Percentiles rank a stretch among this genome's conserved stretches.
Evolutionary conservation across 2,329 filamentous ascomycete genomes (phyloP).

Genomic region (Knufia petricola): DNA sequence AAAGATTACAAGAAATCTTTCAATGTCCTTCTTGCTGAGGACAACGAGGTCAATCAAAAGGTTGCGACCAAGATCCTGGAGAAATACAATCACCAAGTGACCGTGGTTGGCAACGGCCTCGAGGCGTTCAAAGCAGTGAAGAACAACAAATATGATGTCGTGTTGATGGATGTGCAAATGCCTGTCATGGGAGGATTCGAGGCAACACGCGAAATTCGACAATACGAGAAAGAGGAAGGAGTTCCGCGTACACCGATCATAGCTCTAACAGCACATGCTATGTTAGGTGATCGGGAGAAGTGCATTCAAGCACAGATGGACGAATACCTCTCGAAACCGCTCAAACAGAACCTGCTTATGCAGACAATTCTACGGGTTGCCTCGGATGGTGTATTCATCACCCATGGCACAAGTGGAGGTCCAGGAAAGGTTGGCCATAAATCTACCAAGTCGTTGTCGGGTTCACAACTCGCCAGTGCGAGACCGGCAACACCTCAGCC

Average conservation of each 20-base stretch:
- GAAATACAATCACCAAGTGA: slow-evolving; percentile 66
- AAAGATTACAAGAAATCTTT: slow-evolving; percentile 93
- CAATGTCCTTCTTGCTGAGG: slow-evolving; percentile 88
- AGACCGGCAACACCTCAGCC: background rate
- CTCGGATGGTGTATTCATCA: slow-evolving; percentile 61
- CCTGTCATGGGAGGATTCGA: slow-evolving; percentile 99
- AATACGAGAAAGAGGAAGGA: slow-evolving; percentile 77
- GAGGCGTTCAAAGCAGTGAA: slow-evolving; percentile 92
- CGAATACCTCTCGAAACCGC: slow-evolving; percentile 91
- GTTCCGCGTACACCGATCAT: slow-evolving; percentile 87
- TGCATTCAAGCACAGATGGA: slow-evolving; percentile 99
- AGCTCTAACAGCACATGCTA: slow-evolving; percentile 91
- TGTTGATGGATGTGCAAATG: slow-evolving; percentile 99
- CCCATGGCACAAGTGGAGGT: slow-evolving; percentile 31
- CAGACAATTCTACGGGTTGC: slow-evolving; percentile 96
- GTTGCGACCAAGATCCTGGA: slow-evolving; percentile 93
- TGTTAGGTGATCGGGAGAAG: slow-evolving; percentile 96
- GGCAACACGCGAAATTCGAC: slow-evolving; percentile 89
- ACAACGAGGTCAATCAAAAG: slow-evolving; percentile 95
- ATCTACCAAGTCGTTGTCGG: background rate
- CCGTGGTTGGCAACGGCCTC: slow-evolving; percentile 84
- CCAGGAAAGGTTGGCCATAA: slow-evolving; percentile 18
- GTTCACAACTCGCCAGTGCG: background rate
- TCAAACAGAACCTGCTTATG: slow-evolving; percentile 94
- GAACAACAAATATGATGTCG: slow-evolving; percentile 86